Evolutionary conservation across 2,329 filamentous ascomycete species (phyloP), one percentile per base, ranked within the genome.

Genomic region (Botryotinia calthae): DNA sequence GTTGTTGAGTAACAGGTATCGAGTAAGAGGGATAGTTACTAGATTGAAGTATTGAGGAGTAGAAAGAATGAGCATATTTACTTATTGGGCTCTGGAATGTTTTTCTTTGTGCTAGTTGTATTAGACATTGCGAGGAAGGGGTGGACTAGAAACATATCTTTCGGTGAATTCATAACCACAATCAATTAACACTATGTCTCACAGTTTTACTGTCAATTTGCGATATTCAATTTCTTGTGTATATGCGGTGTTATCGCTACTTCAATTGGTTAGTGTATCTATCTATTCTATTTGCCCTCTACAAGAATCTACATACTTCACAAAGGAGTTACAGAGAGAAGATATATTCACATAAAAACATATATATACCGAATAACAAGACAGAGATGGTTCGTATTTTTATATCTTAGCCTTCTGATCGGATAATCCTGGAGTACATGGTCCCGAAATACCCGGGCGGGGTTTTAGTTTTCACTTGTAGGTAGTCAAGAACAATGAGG

Each of bases 131-230:
- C 14, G n/a, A n/a, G 48, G 6, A 54, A 54, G 51, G 0, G 18
- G 1, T 18, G 2, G 5, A 7, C 6, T 54, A 54, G 12, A 28
- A n/a, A 28, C n/a, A 4, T 48, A 3, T 25, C 14, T 25, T 34
- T 7, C 3, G 0, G 2, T 4, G 0, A 22, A 18, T 2, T 5
- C 31, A 12, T 10, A 22, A 9, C 28, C 10, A 59, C 2, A 37
- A 40, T 16, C 1, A 40, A 40, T 25, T 4, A 37, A 40, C n/a
- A n/a, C 58, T 6, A 61, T 4, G 0, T 40, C 58, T 31, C 2
- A 25, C 54, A 28, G 16, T 0, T 16, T 37, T 37, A n/a, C 58
- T 25, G 18, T 61, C 1, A 9, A 40, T n/a, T n/a, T n/a, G 37
- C 10, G 22, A 62, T 18, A 0, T 42, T 1, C 8, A 16, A 1